Evolutionary conservation across 345 rosid genomes (phyloP).

Genomic region (Arabidopsis arenosa): DNA sequence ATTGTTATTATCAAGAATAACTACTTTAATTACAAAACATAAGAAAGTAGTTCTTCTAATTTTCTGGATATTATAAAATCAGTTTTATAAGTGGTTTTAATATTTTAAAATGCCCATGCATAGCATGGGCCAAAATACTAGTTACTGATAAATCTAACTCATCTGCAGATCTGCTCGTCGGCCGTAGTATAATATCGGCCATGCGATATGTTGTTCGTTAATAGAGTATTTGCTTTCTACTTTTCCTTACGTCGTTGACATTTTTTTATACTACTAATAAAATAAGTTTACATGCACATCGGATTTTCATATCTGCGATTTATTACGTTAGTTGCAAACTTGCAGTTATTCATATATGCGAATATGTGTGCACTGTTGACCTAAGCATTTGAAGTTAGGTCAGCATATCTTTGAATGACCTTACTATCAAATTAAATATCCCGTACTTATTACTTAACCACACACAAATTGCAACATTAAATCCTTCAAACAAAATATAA

Average conservation of each 20-base stretch:
- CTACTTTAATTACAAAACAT: too few species aligned
- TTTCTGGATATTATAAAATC: too few species aligned
- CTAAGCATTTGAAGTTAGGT: constrained; percentile 33
- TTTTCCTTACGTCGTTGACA: constrained; percentile 23
- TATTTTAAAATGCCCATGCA: too few species aligned
- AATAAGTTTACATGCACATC: neutral
- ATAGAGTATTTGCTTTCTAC: neutral
- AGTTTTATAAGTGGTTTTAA: too few species aligned
- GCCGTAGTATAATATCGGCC: neutral
- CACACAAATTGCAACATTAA: constrained; percentile 8
- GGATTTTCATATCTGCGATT: neutral
- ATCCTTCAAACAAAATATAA: neutral
- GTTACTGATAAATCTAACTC: neutral
- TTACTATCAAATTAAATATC: constrained; percentile 1
- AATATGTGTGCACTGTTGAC: constrained; percentile 28
- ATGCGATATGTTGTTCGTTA: constrained; percentile 4
- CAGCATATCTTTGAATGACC: constrained; percentile 26
- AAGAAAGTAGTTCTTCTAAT: too few species aligned
- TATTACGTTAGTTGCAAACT: constrained; percentile 27
- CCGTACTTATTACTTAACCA: constrained; percentile 2
- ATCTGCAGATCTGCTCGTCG: constrained; percentile 31
- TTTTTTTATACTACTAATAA: neutral
- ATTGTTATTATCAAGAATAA: too few species aligned
- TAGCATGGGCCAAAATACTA: too few species aligned
- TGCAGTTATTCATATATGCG: constrained; percentile 27